Percentiles rank a stretch among this genome's conserved stretches.
phyloP scores from a whole-genome alignment of 2,329 filamentous ascomycete species.

The Rugonectria rugulosa region DNA sequence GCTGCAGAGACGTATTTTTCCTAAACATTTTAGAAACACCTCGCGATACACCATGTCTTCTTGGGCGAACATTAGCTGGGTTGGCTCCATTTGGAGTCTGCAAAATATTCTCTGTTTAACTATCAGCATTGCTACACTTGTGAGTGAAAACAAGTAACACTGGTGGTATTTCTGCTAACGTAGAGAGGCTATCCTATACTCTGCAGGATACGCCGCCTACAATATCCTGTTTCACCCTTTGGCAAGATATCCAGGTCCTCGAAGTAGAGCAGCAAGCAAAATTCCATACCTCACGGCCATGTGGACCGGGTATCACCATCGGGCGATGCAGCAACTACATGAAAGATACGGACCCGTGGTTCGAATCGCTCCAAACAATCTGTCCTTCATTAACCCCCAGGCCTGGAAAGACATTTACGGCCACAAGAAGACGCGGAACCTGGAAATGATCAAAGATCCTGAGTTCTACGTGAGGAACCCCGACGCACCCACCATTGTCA shows the following conservation, averaged over 20 bases:
- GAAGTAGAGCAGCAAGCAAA: conserved; percentile 2
- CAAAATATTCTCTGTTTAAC: conserved; percentile 1
- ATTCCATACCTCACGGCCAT: conserved; percentile 14
- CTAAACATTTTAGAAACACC: background rate
- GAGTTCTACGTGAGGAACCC: conserved; percentile 4
- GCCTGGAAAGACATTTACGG: conserved; percentile 23
- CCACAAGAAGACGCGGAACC: conserved; percentile 16
- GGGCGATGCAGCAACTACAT: conserved; percentile 15
- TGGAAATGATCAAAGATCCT: conserved; percentile 19
- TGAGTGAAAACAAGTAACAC: background rate
- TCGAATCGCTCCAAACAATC: conserved; percentile 19
- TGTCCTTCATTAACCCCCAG: conserved; percentile 19
- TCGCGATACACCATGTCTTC: conserved; percentile 11
- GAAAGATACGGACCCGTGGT: conserved; percentile 19
- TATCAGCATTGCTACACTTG: conserved; percentile 6
- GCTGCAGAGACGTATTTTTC: background rate
- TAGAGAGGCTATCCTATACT: conserved; percentile 4
- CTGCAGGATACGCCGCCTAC: background rate
- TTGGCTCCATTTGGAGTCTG: background rate
- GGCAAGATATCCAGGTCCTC: conserved; percentile 17
- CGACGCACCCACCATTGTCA: conserved; percentile 19
- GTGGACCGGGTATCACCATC: conserved; percentile 7
- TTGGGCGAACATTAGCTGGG: background rate
- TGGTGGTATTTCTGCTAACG: background rate
- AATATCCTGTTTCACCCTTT: conserved; percentile 19